Conservation (phyloP, 495 filamentous ascomycete species). For the Aspergillus bertholletiae region DNA sequence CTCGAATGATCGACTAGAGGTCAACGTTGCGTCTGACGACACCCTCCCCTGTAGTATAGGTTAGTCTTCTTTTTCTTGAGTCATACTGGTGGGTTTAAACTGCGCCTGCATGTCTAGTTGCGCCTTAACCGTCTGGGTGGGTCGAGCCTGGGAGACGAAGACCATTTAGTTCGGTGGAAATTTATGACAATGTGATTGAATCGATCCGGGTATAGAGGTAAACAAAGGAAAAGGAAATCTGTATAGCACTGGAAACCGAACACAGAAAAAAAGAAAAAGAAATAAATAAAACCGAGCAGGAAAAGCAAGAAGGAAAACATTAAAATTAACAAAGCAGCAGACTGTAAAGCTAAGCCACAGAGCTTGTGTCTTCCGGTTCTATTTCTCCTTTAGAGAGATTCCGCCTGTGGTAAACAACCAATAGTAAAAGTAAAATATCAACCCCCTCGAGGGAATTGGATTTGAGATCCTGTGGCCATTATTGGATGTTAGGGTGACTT, state of each 20-base stretch:
- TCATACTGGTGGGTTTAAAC: background rate
- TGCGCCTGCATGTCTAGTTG: background rate
- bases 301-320: no score
- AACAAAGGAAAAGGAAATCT: background rate
- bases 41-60: background rate
- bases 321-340: no score
- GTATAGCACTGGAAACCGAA: no score
- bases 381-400: no score
- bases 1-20: slow-evolving; percentile 5
- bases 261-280: background rate
- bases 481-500: slow-evolving; percentile 3
- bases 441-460: background rate
- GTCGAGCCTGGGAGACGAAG: slow-evolving; percentile 1
- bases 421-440: no score
- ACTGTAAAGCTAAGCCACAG: no score
- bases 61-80: background rate
- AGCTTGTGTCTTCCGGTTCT: no score
- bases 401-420: no score
- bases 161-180: background rate
- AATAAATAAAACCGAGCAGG: no score
- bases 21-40: slow-evolving; percentile 8
- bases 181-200: background rate
- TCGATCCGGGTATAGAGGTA: background rate
- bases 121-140: slow-evolving; percentile 6
- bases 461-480: background rate